A percentile compares a stretch with the other conserved stretches of the same genome.
Evolutionary conservation across 2,329 filamentous ascomycete genomes (phyloP).

Genomic region (Penicillium sumatraense): DNA sequence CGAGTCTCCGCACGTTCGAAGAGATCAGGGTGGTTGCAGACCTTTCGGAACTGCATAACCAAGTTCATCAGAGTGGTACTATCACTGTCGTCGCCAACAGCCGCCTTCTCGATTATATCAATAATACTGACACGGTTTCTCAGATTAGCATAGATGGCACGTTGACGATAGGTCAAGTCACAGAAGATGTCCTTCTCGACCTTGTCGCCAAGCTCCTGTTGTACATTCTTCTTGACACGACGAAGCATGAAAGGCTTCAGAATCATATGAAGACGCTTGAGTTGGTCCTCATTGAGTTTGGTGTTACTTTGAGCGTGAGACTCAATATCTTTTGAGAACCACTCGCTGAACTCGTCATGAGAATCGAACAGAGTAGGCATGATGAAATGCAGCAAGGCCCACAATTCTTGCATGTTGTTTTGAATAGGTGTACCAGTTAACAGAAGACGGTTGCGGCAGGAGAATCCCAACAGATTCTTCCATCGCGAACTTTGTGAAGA

Average conservation of each 20-base stretch:
- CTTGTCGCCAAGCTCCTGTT: constrained; percentile 98
- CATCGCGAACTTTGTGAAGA: constrained; percentile 94
- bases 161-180: constrained; percentile 92
- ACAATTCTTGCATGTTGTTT: constrained; percentile 99
- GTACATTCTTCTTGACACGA: constrained; percentile 99
- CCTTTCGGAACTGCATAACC: constrained; percentile 99
- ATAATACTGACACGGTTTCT: constrained; percentile 98
- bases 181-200: constrained; percentile 97
- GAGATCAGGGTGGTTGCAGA: constrained; percentile 96
- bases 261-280: constrained; percentile 97
- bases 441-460: constrained; percentile 90
- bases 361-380: constrained; percentile 95
- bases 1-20: constrained; percentile 93
- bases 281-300: constrained; percentile 98
- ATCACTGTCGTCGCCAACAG: constrained; percentile 90
- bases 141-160: constrained; percentile 88
- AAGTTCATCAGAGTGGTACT: constrained; percentile 97
- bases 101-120: constrained; percentile 97
- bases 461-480: constrained; percentile 93
- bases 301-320: constrained; percentile 98
- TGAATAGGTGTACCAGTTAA: constrained; percentile 97
- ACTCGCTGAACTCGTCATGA: constrained; percentile 58
- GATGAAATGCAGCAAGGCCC: constrained; percentile 97
- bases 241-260: constrained; percentile 99
- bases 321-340: constrained; percentile 72